Conservation (phyloP, 352 stramenopile genomes). For the Pythium sukuiense region DNA sequence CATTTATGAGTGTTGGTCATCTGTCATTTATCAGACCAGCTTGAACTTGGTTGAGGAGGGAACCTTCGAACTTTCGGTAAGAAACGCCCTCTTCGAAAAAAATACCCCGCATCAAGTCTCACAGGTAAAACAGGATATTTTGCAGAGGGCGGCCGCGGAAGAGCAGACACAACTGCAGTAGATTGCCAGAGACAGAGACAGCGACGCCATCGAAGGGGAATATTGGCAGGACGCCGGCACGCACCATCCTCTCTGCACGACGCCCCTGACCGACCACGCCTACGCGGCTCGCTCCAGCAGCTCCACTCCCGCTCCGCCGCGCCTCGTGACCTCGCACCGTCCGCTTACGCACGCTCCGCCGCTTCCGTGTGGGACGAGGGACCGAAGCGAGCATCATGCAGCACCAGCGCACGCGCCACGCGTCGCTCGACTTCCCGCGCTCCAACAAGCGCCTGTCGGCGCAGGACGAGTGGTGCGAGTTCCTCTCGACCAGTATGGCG, state of each 20-base stretch:
- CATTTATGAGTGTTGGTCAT: conserved; percentile 31
- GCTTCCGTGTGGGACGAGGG: not conserved
- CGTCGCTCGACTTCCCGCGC: conserved; percentile 35
- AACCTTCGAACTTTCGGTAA: conserved; percentile 38
- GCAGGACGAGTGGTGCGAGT: conserved; percentile 38
- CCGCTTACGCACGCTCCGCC: not conserved
- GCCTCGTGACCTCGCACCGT: not conserved
- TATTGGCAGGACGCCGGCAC: not conserved
- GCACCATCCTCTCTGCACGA: conserved; percentile 7
- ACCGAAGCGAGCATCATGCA: not conserved
- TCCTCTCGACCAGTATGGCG: conserved; percentile 36
- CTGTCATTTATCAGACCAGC: conserved; percentile 33
- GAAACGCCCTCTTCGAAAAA: conserved; percentile 25
- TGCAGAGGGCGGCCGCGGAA: conserved; percentile 21
- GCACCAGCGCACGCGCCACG: conserved; percentile 37
- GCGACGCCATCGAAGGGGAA: not conserved
- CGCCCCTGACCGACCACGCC: not conserved
- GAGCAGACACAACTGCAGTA: conserved; percentile 24
- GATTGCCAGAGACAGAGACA: conserved; percentile 22
- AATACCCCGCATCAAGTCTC: conserved; percentile 24
- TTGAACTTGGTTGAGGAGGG: conserved; percentile 28
- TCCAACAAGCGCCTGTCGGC: conserved; percentile 26
- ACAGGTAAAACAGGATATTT: conserved; percentile 25
- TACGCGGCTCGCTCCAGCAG: not conserved
- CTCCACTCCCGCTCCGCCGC: not conserved